These are phyloP conservation scores for Inonotus hispidus DNA, from an alignment of 1,284 basidiomycete species.

Conservation along the genomic window DNA sequence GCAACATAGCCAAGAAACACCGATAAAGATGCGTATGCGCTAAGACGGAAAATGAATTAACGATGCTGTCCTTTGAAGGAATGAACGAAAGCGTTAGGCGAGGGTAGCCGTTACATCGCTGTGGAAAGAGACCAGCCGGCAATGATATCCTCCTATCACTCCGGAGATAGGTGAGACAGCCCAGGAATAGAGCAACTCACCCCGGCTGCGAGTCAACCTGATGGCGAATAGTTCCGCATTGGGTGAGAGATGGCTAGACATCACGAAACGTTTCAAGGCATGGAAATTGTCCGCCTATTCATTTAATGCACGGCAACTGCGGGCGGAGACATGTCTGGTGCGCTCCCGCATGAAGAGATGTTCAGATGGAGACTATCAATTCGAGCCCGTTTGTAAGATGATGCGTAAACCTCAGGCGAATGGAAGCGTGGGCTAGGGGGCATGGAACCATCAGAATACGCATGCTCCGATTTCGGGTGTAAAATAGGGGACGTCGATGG, in stretches of 20 bases:
- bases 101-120: not conserved
- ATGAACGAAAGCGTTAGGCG: not conserved
- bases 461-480: not conserved
- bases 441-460: not conserved
- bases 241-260: not conserved
- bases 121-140: not conserved
- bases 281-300: not conserved
- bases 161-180: not conserved
- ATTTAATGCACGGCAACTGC: not conserved
- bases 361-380: not conserved
- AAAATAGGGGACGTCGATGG: not conserved
- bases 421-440: not conserved
- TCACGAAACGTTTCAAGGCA: not conserved
- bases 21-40: not conserved
- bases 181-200: not conserved
- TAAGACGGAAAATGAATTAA: not conserved
- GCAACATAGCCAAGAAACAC: not conserved
- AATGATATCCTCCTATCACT: not conserved
- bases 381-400: not conserved
- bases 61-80: not conserved
- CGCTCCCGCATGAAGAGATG: not conserved
- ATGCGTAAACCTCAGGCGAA: not conserved
- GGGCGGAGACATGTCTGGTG: not conserved
- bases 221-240: not conserved
- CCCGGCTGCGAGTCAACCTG: not conserved